Evolutionary conservation across 345 rosid species (phyloP).

Genomic region (Psidium friedrichsthalianum): DNA sequence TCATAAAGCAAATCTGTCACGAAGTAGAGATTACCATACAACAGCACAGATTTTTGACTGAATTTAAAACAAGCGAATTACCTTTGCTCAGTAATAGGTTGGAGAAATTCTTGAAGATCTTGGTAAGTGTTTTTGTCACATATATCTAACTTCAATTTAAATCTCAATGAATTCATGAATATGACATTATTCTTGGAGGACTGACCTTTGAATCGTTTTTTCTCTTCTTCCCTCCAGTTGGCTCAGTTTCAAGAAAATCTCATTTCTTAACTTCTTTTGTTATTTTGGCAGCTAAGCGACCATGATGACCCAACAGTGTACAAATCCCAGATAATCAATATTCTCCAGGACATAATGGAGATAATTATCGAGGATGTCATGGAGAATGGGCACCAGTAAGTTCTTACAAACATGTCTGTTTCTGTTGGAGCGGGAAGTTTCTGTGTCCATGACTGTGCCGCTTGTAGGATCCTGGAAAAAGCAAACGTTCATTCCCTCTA

Average conservation of each 20-base stretch:
- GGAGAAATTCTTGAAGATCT: conserved; percentile 56
- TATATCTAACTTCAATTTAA: not conserved
- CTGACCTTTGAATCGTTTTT: not conserved
- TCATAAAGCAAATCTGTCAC: conserved; percentile 39
- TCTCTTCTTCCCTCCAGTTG: not conserved
- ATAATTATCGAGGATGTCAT: conserved; percentile 70
- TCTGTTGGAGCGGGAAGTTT: not conserved
- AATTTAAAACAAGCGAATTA: conserved; percentile 66
- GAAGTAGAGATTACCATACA: conserved; percentile 42
- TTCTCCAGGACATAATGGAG: conserved; percentile 91
- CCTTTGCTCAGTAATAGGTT: conserved; percentile 62
- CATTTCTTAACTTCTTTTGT: not conserved
- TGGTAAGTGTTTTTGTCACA: conserved; percentile 35
- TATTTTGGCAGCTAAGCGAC: conserved; percentile 39
- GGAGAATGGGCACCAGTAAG: conserved; percentile 68
- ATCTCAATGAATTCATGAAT: not conserved
- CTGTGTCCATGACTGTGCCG: conserved; percentile 10
- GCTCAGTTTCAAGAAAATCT: not conserved
- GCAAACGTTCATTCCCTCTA: conserved; percentile 8
- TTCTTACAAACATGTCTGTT: conserved; percentile 5
- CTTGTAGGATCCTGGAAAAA: conserved; percentile 47
- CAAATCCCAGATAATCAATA: conserved; percentile 70
- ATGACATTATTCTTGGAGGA: not conserved
- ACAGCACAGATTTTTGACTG: conserved; percentile 32
- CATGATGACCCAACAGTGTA: conserved; percentile 18